These are phyloP conservation scores for Phoenix roebelenii DNA, from an alignment of 176 grass and related monocot genomes.

Conservation along the genomic window DNA sequence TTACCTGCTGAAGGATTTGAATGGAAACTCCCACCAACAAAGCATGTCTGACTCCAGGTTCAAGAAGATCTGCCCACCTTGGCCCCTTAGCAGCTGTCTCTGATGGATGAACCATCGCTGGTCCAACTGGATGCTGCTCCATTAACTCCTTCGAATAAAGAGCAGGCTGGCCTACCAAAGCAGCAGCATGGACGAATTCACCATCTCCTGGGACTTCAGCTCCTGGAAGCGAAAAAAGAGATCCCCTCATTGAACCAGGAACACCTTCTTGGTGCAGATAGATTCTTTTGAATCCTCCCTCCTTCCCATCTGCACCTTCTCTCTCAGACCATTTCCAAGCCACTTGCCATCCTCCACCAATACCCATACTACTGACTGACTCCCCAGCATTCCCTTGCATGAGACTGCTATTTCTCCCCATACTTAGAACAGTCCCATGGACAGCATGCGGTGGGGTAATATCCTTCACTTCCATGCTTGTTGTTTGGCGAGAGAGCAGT, in stretches of 20 bases:
- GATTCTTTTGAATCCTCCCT: constrained; percentile 72
- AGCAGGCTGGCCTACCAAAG: constrained; percentile 73
- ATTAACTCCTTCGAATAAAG: constrained; percentile 60
- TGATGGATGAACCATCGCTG: constrained; percentile 56
- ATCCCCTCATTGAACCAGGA: constrained; percentile 55
- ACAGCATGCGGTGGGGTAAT: constrained; percentile 20
- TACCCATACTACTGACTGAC: constrained; percentile 61
- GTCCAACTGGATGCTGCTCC: constrained; percentile 40
- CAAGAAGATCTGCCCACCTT: constrained; percentile 56
- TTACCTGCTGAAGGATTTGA: constrained; percentile 87
- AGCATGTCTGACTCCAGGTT: constrained; percentile 71
- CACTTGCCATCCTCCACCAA: constrained; percentile 85
- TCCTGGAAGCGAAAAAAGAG: constrained; percentile 51
- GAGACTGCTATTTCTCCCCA: constrained; percentile 47
- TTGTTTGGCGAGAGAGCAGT: constrained; percentile 54
- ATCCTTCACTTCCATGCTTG: constrained; percentile 61
- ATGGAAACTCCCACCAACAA: constrained; percentile 66
- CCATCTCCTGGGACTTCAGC: constrained; percentile 43
- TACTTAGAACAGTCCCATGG: constrained; percentile 43
- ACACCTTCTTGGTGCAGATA: constrained; percentile 76
- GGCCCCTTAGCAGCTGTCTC: constrained; percentile 48
- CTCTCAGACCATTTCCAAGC: constrained; percentile 81
- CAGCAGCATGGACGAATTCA: constrained; percentile 62
- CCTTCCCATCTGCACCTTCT: constrained; percentile 65
- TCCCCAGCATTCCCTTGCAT: constrained; percentile 40